Base-by-base conservation (phyloP, 164 flowering plant genomes). In the Cinnamomum chago region DNA sequence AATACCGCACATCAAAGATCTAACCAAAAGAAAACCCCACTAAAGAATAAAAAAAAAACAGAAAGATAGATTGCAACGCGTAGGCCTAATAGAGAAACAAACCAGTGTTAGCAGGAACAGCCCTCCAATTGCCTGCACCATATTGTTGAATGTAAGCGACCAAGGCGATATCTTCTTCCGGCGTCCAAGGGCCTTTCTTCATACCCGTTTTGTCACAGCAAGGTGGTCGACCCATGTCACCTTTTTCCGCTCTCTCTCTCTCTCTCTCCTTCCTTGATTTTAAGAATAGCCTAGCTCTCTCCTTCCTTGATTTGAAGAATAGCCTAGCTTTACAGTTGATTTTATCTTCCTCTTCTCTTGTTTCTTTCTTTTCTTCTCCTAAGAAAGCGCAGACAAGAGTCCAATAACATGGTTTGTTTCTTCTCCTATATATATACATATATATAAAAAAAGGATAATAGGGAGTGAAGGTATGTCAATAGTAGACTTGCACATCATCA, bases 171-270 rank as follows among this genome's bases (percentile, higher is more conserved):
- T 94, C 98, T 83, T 94, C 98, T 77, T 95, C 98, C 0, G 97
- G 98, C 13, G 97, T 95, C 98, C 98, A 95, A 60, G 98, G 97
- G 50, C 98, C 98, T 85, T 95, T 95, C 91, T 91, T 95, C 72
- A 93, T 90, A 1, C 95, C 97, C 50, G 80, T 71, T 79, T 91
- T 91, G 71, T 93, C 97, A 86, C 97, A 93, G 84, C 97, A 93
- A 72, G 98, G 97, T 76, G 97, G 97, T 67, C 98, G 87, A n/a
- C 95, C 98, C 98, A 95, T 94, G 22, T 72, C 0, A 66, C 40
- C 70, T 23, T 23, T 47, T 35, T 65, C 68, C 35, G 6, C 47
- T 72, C 58, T 33, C 50, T 70, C 51, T 58, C 70, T 67, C 15
- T 51, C 5, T 14, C 22, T 27, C 47, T 1, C 3, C 20, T 60